Evolutionary conservation across 2,329 filamentous ascomycete genomes (phyloP), one percentile per base, ranked within the genome.

Genomic region (Botrytis fragariae): DNA sequence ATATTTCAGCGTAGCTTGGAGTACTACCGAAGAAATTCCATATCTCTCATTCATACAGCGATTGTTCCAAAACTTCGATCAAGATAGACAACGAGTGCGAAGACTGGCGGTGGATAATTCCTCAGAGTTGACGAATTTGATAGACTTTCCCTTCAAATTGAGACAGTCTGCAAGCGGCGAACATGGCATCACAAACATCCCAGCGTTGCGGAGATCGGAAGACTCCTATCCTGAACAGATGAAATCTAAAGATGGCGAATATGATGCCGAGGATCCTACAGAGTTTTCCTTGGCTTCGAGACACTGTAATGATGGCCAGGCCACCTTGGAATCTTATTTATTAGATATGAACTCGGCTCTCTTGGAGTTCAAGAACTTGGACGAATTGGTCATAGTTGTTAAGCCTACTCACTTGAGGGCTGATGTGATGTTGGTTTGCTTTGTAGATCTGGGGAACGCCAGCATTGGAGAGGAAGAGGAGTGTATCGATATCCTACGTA

Each of bases 1-100:
- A 42, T 68, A 68, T 54, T 68, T 68, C 10, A 54, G 39, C 35
- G 35, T 57, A 68, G 48, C 48, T 68, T 68, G 64, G 64, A 29
- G 35, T 68, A 42, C 64, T 22, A 54, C 8, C 18, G 64, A 68
- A 57, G 7, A 18, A 54, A 3, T 57, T 29, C 64, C 48, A 20
- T 68, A 68, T 54, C 48, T 68, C 18, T 68, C 64, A 8, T 57
- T 68, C n/a, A 37, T 68, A n/a, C 45, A 57, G 16, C 35, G 64
- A 16, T 12, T 68, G 3, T 68, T 68, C 48, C 35, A 57, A 42
- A 6, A 68, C 35, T 68, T 54, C 10, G 25, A 68, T n/a, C 35
- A 29, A 39, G 64, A 54, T 8, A 68, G 29, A 68, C 25, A 32
- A 39, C 20, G n/a, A 29, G 45, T 68, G 16, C 64, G 48, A 68